Evolutionary conservation across 2,329 filamentous ascomycete genomes (phyloP).

Genomic region (Fusarium falciforme): DNA sequence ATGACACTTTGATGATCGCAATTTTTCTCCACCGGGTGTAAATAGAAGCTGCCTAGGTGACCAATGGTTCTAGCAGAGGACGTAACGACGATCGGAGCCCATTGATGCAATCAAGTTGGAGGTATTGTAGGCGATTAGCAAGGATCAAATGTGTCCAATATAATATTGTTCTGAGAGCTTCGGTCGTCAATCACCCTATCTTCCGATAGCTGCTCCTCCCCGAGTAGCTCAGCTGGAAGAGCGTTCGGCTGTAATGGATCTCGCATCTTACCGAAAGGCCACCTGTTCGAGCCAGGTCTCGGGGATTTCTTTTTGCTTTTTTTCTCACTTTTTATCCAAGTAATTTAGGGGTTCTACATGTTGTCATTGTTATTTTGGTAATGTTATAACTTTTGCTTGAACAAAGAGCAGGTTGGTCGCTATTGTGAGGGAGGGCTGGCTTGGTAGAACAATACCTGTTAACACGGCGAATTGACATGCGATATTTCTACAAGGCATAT

Average conservation of each 20-base stretch:
- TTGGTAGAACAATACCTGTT: background rate
- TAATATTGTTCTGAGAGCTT: background rate
- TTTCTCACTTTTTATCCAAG: background rate
- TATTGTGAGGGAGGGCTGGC: background rate
- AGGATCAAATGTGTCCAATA: background rate
- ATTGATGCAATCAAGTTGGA: background rate
- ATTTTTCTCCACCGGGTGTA: background rate
- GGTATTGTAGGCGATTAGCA: background rate
- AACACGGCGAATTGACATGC: background rate
- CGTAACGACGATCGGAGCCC: background rate
- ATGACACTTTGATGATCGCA: background rate
- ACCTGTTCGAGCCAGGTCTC: conserved; percentile 40
- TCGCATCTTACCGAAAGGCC: conserved; percentile 33
- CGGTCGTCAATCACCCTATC: background rate
- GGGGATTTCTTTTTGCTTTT: conserved; percentile 21
- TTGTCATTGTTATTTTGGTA: background rate
- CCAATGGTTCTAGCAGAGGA: background rate
- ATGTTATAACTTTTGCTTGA: background rate
- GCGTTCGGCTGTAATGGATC: conserved; percentile 35
- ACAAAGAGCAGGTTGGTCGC: background rate
- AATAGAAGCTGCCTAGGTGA: background rate
- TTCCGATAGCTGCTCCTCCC: conserved; percentile 12
- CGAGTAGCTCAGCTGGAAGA: conserved; percentile 39
- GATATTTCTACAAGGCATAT: background rate
- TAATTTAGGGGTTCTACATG: background rate